Conservation (phyloP, 345 rosid species). For the Boechera stricta region DNA sequence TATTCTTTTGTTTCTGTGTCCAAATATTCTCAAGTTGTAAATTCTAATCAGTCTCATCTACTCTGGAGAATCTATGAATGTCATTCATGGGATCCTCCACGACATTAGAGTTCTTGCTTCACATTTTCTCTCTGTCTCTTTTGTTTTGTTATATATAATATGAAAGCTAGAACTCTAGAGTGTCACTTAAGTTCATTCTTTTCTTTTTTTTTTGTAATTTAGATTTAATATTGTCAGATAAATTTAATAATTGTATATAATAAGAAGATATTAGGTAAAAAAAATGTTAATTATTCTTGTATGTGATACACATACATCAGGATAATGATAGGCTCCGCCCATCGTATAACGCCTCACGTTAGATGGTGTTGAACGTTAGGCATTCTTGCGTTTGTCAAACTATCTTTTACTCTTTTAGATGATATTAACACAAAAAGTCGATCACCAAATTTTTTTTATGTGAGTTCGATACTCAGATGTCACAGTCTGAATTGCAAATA, state of each 20-base stretch:
- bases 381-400: too few species aligned
- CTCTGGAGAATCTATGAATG: not conserved
- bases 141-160: too few species aligned
- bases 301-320: too few species aligned
- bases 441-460: too few species aligned
- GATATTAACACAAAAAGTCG: too few species aligned
- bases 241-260: too few species aligned
- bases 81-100: not conserved
- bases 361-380: not conserved
- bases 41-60: not conserved
- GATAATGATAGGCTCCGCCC: too few species aligned
- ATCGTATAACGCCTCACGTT: not conserved
- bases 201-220: too few species aligned
- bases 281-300: too few species aligned
- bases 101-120: not conserved
- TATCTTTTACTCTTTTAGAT: not conserved
- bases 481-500: too few species aligned
- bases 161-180: not conserved
- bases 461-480: not conserved
- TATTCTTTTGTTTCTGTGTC: not conserved
- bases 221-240: too few species aligned
- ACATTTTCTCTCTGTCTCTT: not conserved
- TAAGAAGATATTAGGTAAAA: too few species aligned
- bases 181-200: not conserved
- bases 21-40: not conserved